Conservation (phyloP, 2,329 filamentous ascomycete genomes). For the Apiospora sp. region DNA sequence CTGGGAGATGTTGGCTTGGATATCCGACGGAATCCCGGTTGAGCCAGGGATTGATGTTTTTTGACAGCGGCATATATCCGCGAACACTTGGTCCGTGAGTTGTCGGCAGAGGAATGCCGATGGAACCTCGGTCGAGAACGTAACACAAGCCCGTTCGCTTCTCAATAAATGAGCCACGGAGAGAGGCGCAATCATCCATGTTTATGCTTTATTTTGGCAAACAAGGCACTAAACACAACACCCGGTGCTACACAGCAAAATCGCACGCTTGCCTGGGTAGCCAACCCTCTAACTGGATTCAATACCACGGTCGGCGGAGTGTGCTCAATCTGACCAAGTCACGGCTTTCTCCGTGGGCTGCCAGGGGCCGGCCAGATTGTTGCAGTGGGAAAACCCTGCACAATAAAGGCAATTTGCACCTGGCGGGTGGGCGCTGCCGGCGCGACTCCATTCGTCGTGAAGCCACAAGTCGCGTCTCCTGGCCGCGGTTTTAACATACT, state of each 20-base stretch:
- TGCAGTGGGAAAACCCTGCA: neutral
- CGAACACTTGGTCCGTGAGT: conserved; percentile 18
- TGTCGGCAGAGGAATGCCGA: conserved; percentile 5
- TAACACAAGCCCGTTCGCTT: neutral
- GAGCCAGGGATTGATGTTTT: neutral
- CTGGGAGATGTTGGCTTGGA: neutral
- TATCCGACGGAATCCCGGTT: conserved; percentile 4
- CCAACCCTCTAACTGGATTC: neutral
- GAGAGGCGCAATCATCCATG: neutral
- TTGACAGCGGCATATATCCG: conserved; percentile 21
- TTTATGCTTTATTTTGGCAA: neutral
- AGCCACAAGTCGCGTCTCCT: neutral
- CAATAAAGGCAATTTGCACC: neutral
- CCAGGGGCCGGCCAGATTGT: neutral
- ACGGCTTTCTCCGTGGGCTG: neutral
- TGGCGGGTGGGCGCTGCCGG: no score
- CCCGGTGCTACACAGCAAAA: neutral
- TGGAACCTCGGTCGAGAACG: neutral
- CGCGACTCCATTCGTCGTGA: neutral
- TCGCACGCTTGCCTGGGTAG: neutral
- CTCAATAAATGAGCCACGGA: neutral
- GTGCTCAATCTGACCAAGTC: conserved; percentile 3
- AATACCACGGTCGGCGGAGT: neutral
- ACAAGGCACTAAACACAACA: neutral
- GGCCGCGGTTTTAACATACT: neutral